phyloP scores from a whole-genome alignment of 2,329 filamentous ascomycete species.

The Penicillium brevicompactum region DNA sequence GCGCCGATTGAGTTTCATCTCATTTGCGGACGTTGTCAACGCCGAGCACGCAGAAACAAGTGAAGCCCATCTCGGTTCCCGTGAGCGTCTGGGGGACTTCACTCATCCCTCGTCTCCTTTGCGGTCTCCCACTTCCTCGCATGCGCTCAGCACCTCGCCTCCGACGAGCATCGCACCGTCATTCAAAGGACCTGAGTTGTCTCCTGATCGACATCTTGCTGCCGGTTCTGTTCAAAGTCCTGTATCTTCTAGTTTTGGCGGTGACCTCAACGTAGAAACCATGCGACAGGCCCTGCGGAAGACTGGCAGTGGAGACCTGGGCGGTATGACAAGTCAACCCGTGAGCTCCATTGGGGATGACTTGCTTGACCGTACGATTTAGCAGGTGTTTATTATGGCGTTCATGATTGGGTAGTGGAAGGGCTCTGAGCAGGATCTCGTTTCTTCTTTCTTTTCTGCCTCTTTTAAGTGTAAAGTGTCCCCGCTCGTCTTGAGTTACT shows the following conservation, averaged over 20 bases:
- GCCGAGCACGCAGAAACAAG: slow-evolving; percentile 57
- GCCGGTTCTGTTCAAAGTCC: slow-evolving; percentile 55
- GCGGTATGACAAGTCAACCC: slow-evolving; percentile 41
- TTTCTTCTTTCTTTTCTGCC: slow-evolving; percentile 6
- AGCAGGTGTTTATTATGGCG: not conserved
- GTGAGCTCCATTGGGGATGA: slow-evolving; percentile 38
- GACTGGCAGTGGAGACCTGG: slow-evolving; percentile 80
- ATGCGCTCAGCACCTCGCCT: slow-evolving; percentile 68
- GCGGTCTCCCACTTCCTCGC: slow-evolving; percentile 75
- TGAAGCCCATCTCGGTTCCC: slow-evolving; percentile 26
- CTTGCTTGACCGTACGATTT: slow-evolving; percentile 31
- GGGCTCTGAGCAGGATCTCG: slow-evolving; percentile 3
- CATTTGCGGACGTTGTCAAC: slow-evolving; percentile 93
- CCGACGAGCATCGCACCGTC: slow-evolving; percentile 76
- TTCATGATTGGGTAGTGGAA: not conserved
- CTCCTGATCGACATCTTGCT: slow-evolving; percentile 65
- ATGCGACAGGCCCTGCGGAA: slow-evolving; percentile 87
- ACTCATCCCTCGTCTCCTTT: slow-evolving; percentile 80
- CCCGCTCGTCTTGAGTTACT: too few species aligned
- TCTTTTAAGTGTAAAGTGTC: not conserved
- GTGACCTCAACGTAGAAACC: slow-evolving; percentile 86
- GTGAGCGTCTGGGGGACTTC: slow-evolving; percentile 8
- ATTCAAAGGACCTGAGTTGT: slow-evolving; percentile 72
- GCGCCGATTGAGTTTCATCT: slow-evolving; percentile 88
- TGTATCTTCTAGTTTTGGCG: slow-evolving; percentile 51